Base-by-base conservation (phyloP, 2,329 filamentous ascomycete genomes). In the Emmonsiellopsis sp. region DNA sequence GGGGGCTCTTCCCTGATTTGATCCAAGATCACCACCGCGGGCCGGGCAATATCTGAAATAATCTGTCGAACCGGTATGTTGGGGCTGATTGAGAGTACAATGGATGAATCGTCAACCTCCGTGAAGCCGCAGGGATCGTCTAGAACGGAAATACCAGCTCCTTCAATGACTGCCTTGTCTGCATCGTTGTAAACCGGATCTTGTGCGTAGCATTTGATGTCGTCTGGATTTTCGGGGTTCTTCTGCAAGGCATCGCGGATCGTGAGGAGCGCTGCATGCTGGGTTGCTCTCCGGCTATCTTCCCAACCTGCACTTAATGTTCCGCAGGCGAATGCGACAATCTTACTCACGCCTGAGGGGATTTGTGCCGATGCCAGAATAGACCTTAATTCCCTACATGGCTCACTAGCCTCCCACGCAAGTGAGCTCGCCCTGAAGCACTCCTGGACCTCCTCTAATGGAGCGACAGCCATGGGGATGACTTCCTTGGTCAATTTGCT, bases 31-130 rank as follows among this genome's bases (percentile, higher is more conserved):
- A 67, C 61, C n/a, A 63, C 56, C 2, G 58, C 62, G 6, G 70
- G 71, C 44, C 63, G 65, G 42, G 68, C 63, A 47, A 68, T 58
- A 57, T 73, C 71, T n/a, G 66, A 64, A 37, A 74, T 59, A 27
- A 72, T 65, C 55, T 73, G 66, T 47, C 67, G 68, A 5, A 71
- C 61, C 0, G 70, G 66, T 0, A 68, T 60, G 42, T 65, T 61
- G 1, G 67, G 56, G 36, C 61, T 64, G 8, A 65, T 54, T 0
- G 68, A 69, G 51, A 74, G 59, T n/a, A 73, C 66, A 32, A 70
- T 49, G 10, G 68, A 68, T n/a, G 65, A 53, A 5, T 68, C 62
- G 53, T 74, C 67, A 1, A 72, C 53, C 51, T 68, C 65, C 1
- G 70, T 58, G 53, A 71, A 74, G 3, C 66, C 70, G 6, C 62